Evolutionary conservation across 2,329 filamentous ascomycete species (phyloP).

Genomic region (Talaromyces pinophilus): DNA sequence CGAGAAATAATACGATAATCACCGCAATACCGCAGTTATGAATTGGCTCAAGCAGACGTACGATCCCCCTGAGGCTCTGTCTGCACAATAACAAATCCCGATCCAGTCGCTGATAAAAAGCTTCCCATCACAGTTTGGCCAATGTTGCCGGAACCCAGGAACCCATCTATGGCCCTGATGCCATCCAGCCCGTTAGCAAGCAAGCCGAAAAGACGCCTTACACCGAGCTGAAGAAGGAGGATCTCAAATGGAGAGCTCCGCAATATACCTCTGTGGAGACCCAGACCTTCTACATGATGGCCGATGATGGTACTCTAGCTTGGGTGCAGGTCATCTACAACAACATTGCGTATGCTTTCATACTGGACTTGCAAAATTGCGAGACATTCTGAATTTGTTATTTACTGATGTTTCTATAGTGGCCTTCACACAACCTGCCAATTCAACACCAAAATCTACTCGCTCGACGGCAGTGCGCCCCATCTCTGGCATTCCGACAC

Average conservation of each 20-base stretch:
- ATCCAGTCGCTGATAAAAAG: constrained; percentile 24
- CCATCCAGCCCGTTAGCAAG: constrained; percentile 80
- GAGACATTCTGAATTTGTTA: constrained; percentile 5
- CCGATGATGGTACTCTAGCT: constrained; percentile 73
- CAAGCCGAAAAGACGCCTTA: constrained; percentile 77
- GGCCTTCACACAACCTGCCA: constrained; percentile 88
- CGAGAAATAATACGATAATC: background rate
- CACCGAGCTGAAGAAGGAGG: constrained; percentile 73
- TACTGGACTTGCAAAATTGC: background rate
- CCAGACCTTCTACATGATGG: constrained; percentile 87
- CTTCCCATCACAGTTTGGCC: constrained; percentile 51
- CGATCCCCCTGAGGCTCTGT: constrained; percentile 39
- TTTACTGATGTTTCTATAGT: constrained; percentile 48
- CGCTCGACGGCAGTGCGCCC: constrained; percentile 68
- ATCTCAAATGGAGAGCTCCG: constrained; percentile 79
- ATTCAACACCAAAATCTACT: constrained; percentile 93
- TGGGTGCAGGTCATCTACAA: constrained; percentile 95
- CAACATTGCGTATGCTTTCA: constrained; percentile 76
- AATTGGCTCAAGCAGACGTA: constrained; percentile 94
- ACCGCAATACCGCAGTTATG: constrained; percentile 61
- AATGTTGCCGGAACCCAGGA: constrained; percentile 93
- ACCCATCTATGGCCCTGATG: constrained; percentile 88
- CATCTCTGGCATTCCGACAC: constrained; percentile 82
- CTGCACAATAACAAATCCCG: constrained; percentile 3
- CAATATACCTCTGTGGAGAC: constrained; percentile 91